A percentile compares a stretch with the other conserved stretches of the same genome.
Evolutionary conservation across 208 protist genomes (phyloP).

Genomic region (Trypanosoma rangeli): DNA sequence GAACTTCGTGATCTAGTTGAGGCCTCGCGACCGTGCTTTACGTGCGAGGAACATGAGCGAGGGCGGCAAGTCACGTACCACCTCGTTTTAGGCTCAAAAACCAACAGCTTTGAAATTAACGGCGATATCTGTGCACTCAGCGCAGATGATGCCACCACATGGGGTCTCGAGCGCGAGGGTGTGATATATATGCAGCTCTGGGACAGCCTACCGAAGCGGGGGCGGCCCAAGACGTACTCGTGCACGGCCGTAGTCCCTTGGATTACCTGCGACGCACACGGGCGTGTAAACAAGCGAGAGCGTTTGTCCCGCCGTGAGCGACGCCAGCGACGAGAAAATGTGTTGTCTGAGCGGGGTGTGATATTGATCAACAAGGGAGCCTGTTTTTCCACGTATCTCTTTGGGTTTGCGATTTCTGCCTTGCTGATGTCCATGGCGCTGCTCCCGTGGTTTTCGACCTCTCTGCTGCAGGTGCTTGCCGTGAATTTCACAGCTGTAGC

Average conservation of each 20-base stretch:
- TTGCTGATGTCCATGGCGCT: constrained; percentile 9
- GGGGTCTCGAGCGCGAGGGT: neutral
- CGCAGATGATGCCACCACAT: constrained; percentile 15
- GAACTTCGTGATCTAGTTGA: constrained; percentile 39
- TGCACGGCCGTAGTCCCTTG: constrained; percentile 43
- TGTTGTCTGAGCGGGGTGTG: neutral
- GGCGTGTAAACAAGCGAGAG: neutral
- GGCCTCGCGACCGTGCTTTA: constrained; percentile 22
- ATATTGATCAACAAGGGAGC: constrained; percentile 19
- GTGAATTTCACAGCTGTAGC: constrained; percentile 11
- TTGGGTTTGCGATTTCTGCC: constrained; percentile 7
- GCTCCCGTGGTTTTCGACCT: neutral
- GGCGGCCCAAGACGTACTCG: constrained; percentile 64
- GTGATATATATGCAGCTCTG: constrained; percentile 33
- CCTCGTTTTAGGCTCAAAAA: constrained; percentile 24
- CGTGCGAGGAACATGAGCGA: constrained; percentile 36
- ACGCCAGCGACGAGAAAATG: neutral
- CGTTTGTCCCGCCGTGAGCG: neutral
- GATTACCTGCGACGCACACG: neutral
- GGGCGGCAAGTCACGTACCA: constrained; percentile 23
- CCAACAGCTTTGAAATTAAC: constrained; percentile 25
- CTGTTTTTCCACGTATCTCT: constrained; percentile 40
- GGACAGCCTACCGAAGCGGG: constrained; percentile 39
- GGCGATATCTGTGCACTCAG: constrained; percentile 36
- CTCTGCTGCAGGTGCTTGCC: constrained; percentile 12